Base-by-base conservation (phyloP, 2,329 filamentous ascomycete species). In the Blastomyces silverae region DNA sequence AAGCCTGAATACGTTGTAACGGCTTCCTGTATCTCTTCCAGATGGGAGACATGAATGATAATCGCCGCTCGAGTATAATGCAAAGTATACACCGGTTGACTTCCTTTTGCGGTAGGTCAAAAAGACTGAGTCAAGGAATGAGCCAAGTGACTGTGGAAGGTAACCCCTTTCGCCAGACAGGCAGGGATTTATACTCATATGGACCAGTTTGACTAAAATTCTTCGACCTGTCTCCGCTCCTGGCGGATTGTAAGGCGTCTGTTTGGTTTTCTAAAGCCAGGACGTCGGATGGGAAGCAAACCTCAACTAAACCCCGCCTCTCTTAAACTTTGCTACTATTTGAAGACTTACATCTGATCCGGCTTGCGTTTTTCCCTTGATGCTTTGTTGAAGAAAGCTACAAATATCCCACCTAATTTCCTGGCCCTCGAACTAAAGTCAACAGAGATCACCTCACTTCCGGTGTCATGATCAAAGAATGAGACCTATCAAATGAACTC, bases 351-450 rank as follows among this genome's bases (percentile, higher is more conserved):
- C 5, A 53, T 20, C 13, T 31, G 5, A 31, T 53, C 13, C 25
- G 11, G 4, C 50, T 7, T n/a, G 70, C 91, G 86, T 46, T 82
- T 1, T 89, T 89, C 68, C 89, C 85, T 64, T n/a, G 17, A 59
- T 52, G 28, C 11, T 52, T 39, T 31, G 7, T 7, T 46, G 46
- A 48, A 37, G 5, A 39, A 37, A 39, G n/a, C 25, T 8, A 15
- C 25, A 20, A 53, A 31, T 28, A 25, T 31, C 50, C 25, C 15
- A 3, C 25, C 22, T 50, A 50, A 10, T 25, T 53, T 53, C 25
- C 5, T 31, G 37, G 31, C 31, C 17, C 11, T 8, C 13, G 3
- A 22, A 15, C 22, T 53, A 17, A 53, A 31, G 13, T 25, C 50
- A 52, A 53, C 48, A 28, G 28, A 31, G 2, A 31, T 15, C 25